Base-by-base conservation (phyloP, 345 rosid species). In the Melaleuca alternifolia region DNA sequence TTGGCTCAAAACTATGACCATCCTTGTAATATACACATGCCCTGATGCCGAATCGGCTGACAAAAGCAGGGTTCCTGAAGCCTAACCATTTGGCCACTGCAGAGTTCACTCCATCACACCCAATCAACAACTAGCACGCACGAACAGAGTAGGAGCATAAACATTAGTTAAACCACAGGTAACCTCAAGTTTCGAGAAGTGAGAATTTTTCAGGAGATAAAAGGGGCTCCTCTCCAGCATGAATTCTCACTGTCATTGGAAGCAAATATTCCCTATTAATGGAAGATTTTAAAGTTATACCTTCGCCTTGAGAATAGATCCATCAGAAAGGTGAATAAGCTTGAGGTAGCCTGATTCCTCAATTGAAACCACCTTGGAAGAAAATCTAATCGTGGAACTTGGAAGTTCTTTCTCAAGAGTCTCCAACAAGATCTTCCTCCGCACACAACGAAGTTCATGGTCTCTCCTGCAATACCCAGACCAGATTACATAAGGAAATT, bases 81-180 rank as follows among this genome's bases (percentile, higher is more conserved):
- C 96, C 97, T 23, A 95, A 86, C 94, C 93, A 95, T 87, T 90
- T 95, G 15, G 94, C 92, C 87, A 92, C 94, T 61, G 91, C 90
- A 5, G 98, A 95, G 86, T 94, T 91, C 83, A 93, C 94, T 51
- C 97, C 97, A 81, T 94, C 97, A 81, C 96, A 92, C 85, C 98
- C 97, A 61, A 96, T 88, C 91, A 94, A 89, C 85, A 92, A 92
- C 96, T 94, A 77, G 54, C 88, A 88, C 87, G 23, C 4, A 18
- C 79, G 33, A 33, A 33, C 46, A 33, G 77, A 65, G 84, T 4
- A 50, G 30, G n/a, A 51, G 20, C 53, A 51, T 51, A 15, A 26
- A 26, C 21, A 84, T 50, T 10, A 71, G 21, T 71, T 11, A 48
- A 83, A 83, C 37, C 41, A 26, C 9, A 54, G 37, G 81, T 26